A percentile compares a stretch with the other conserved stretches of the same genome.
phyloP scores from a whole-genome alignment of 805 yeast genomes.

The Kuraishia floccosa region DNA sequence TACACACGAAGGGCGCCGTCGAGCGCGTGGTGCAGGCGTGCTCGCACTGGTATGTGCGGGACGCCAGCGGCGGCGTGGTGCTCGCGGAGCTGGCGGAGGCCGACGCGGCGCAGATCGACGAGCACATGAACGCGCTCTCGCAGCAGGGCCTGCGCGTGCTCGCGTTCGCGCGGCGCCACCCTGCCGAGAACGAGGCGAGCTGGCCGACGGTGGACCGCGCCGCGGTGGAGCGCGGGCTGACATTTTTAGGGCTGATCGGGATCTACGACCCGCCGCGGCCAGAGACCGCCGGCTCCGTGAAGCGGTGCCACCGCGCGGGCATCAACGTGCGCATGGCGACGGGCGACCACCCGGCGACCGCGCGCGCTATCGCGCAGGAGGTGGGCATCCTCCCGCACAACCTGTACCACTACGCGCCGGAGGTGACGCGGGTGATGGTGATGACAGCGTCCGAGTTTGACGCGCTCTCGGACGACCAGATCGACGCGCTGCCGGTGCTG shows the following conservation, averaged over 20 bases:
- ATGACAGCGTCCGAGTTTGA: constrained; percentile 73
- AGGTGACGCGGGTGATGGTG: constrained; percentile 53
- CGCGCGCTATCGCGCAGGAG: constrained; percentile 70
- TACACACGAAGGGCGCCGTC: constrained; percentile 65
- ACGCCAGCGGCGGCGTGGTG: constrained; percentile 16
- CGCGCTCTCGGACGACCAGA: constrained; percentile 42
- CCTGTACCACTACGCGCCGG: constrained; percentile 39
- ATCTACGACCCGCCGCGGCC: constrained; percentile 73
- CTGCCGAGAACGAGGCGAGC: constrained; percentile 13
- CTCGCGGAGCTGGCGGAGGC: too few species aligned
- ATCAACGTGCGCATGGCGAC: constrained; percentile 75
- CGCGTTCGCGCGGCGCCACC: constrained; percentile 46
- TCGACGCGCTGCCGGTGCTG: constrained; percentile 52
- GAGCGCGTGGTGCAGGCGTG: constrained; percentile 56
- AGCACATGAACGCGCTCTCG: constrained; percentile 48
- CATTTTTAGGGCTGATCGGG: constrained; percentile 60
- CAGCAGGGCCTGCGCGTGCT: constrained; percentile 61
- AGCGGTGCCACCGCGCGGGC: constrained; percentile 61
- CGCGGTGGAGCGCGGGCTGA: constrained; percentile 38
- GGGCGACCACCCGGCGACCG: constrained; percentile 75
- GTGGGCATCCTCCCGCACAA: constrained; percentile 66
- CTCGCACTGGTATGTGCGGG: constrained; percentile 33
- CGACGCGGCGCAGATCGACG: constrained; percentile 33
- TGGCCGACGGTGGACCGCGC: constrained; percentile 25
- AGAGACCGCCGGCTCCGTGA: constrained; percentile 57